Evolutionary conservation across 2,329 filamentous ascomycete species (phyloP).

Genomic region (Penicillium sp.): DNA sequence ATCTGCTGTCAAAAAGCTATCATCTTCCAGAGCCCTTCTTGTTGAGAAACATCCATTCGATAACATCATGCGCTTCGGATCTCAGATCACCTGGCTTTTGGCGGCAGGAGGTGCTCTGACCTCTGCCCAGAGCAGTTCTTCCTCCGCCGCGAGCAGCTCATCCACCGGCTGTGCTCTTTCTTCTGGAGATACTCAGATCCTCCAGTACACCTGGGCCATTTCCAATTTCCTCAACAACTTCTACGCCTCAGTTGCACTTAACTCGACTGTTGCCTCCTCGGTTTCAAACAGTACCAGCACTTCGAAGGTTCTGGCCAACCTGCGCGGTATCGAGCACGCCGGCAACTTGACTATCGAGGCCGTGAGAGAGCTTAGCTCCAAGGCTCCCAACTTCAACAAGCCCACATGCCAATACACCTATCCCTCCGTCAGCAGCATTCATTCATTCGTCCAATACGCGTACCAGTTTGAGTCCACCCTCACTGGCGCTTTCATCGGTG

Average conservation of each 20-base stretch:
- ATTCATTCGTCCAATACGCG: slow-evolving; percentile 19
- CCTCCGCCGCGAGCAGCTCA: slow-evolving; percentile 13
- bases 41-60: not conserved
- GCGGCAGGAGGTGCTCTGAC: slow-evolving; percentile 16
- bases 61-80: not conserved
- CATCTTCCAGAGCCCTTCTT: not conserved
- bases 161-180: slow-evolving; percentile 16
- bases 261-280: slow-evolving; percentile 22
- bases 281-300: slow-evolving; percentile 19
- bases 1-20: not conserved
- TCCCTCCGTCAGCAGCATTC: slow-evolving; percentile 14
- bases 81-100: slow-evolving; percentile 12
- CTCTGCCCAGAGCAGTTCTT: slow-evolving; percentile 6
- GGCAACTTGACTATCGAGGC: slow-evolving; percentile 25
- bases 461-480: slow-evolving; percentile 20
- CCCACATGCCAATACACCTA: slow-evolving; percentile 24
- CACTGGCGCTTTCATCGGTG: slow-evolving; percentile 26
- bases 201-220: slow-evolving; percentile 24
- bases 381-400: slow-evolving; percentile 14
- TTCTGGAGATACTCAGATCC: slow-evolving; percentile 18
- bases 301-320: slow-evolving; percentile 18
- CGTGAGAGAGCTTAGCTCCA: slow-evolving; percentile 18
- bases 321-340: slow-evolving; percentile 23
- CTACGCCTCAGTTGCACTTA: slow-evolving; percentile 21
- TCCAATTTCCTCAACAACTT: slow-evolving; percentile 23